These are phyloP conservation scores for Russula compacta DNA, from an alignment of 768 basidiomycete genomes.

Conservation along the genomic window DNA sequence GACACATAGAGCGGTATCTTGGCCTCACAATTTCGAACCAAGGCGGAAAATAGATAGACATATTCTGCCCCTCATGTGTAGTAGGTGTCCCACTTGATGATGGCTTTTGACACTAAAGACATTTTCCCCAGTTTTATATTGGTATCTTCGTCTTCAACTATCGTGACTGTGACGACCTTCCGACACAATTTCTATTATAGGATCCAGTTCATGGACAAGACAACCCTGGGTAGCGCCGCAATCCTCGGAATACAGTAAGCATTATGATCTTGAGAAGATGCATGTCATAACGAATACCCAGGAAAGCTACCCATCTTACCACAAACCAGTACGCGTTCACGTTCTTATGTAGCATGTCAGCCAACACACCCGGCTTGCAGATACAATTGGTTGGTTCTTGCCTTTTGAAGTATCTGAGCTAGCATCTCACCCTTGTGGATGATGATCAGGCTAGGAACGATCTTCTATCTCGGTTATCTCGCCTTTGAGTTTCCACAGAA, in stretches of 20 bases:
- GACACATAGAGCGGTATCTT: background rate
- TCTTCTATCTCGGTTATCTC: constrained; percentile 66
- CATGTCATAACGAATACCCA: constrained; percentile 23
- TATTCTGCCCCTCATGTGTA: constrained; percentile 63
- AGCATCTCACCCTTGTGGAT: background rate
- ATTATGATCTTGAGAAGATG: background rate
- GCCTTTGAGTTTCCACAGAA: constrained; percentile 70
- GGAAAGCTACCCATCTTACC: constrained; percentile 50
- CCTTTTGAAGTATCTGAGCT: background rate
- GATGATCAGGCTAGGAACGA: constrained; percentile 66
- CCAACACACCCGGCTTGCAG: constrained; percentile 26
- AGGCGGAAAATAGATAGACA: constrained; percentile 54
- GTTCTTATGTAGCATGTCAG: background rate
- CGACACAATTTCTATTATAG: constrained; percentile 31
- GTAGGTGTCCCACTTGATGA: constrained; percentile 33
- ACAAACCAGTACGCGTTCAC: constrained; percentile 46
- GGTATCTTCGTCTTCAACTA: constrained; percentile 27
- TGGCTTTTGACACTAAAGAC: background rate
- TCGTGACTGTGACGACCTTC: background rate
- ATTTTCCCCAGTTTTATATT: constrained; percentile 40
- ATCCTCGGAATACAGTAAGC: constrained; percentile 62
- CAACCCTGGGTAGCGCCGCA: constrained; percentile 55
- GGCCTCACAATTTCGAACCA: constrained; percentile 21
- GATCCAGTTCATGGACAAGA: constrained; percentile 78
- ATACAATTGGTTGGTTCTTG: constrained; percentile 48